Percentiles rank a stretch among this genome's conserved stretches.
Conservation (phyloP, 108 stramenopile genomes). For the Conticribra weissflogii region DNA sequence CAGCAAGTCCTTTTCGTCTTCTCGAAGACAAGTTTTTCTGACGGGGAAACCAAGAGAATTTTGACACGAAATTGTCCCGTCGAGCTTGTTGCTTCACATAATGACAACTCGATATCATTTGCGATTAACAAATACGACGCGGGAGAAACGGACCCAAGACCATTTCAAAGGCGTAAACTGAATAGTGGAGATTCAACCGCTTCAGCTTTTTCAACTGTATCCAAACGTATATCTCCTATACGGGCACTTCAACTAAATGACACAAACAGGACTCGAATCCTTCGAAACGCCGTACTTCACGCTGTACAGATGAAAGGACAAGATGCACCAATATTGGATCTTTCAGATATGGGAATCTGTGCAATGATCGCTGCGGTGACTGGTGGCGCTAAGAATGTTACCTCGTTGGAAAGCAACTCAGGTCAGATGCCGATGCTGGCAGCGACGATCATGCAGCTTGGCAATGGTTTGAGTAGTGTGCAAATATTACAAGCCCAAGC, state of each 20-base stretch:
- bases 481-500: conserved; percentile 54
- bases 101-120: conserved; percentile 62
- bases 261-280: conserved; percentile 25
- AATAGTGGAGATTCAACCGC: background rate
- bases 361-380: conserved; percentile 71
- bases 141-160: conserved; percentile 9
- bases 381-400: conserved; percentile 56
- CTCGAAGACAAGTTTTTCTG: conserved; percentile 44
- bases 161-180: conserved; percentile 25
- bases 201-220: background rate
- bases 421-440: conserved; percentile 52
- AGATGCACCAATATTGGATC: conserved; percentile 62
- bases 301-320: conserved; percentile 46
- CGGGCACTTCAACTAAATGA: conserved; percentile 80
- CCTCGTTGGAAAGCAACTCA: conserved; percentile 67
- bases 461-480: conserved; percentile 57
- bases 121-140: conserved; percentile 9
- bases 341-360: conserved; percentile 81
- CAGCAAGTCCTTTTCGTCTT: conserved; percentile 73
- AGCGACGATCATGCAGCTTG: conserved; percentile 72
- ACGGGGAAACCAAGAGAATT: conserved; percentile 5
- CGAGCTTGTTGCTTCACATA: conserved; percentile 50
- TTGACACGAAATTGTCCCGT: conserved; percentile 43
- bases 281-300: conserved; percentile 50
- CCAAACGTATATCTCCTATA: conserved; percentile 48